phyloP scores from a whole-genome alignment of 208 protist genomes.

The Leishmania major region DNA sequence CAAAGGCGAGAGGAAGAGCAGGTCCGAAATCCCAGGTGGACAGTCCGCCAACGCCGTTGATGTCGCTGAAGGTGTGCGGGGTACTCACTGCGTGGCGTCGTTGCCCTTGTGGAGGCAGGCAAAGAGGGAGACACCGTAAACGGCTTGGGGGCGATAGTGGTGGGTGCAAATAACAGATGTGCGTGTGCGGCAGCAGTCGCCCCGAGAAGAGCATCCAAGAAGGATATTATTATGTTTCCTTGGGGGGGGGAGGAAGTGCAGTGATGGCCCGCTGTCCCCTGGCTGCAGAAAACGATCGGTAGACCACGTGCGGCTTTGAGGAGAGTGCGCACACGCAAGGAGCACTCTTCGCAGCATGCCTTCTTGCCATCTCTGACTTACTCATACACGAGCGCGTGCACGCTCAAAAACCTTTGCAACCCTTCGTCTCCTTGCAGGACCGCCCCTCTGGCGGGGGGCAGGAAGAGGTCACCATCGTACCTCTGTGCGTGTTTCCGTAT shows the following conservation, averaged over 20 bases:
- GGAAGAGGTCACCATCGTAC: background rate
- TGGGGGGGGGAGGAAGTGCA: background rate
- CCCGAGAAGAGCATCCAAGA: background rate
- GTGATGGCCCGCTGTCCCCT: background rate
- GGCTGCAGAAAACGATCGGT: background rate
- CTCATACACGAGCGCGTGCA: background rate
- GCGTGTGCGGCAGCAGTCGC: background rate
- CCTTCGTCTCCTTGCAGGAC: background rate
- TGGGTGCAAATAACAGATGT: background rate
- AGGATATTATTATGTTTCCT: background rate
- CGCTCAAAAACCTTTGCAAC: background rate
- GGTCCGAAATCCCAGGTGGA: background rate
- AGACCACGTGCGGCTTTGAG: background rate
- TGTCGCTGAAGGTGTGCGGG: background rate
- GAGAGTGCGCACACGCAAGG: background rate
- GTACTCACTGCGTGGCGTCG: background rate
- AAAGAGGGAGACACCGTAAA: too few species aligned
- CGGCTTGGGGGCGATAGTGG: background rate
- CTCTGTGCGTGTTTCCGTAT: background rate
- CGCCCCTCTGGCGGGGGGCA: background rate
- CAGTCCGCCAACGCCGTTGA: background rate
- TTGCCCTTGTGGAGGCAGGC: conserved; percentile 1
- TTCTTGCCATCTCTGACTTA: background rate
- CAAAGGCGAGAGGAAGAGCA: background rate
- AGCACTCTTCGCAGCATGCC: background rate